A percentile compares a stretch with the other conserved stretches of the same genome.
phyloP scores from a whole-genome alignment of 768 basidiomycete genomes.

The Leucogyrophana mollusca region DNA sequence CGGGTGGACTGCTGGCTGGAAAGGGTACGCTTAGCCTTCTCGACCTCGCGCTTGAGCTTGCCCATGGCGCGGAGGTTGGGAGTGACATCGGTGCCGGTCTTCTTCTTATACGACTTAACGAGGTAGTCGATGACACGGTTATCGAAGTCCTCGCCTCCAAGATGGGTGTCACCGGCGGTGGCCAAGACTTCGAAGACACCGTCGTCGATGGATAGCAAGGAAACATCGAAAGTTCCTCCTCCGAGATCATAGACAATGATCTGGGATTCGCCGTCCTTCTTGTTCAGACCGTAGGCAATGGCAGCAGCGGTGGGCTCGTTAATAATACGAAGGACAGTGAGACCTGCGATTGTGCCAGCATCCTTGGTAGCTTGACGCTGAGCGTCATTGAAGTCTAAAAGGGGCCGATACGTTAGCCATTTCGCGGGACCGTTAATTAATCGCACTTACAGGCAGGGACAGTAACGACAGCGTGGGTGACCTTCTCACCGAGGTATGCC shows the following conservation, averaged over 20 bases:
- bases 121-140: slow-evolving; percentile 91
- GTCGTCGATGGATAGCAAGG: slow-evolving; percentile 91
- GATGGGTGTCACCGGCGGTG: slow-evolving; percentile 92
- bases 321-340: slow-evolving; percentile 94
- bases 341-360: slow-evolving; percentile 92
- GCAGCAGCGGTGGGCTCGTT: slow-evolving; percentile 98
- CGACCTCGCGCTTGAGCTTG: slow-evolving; percentile 91
- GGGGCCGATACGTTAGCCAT: too few relatives aligned
- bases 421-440: too few relatives aligned
- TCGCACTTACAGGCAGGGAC: slow-evolving; percentile 98
- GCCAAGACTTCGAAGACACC: slow-evolving; percentile 90
- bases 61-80: slow-evolving; percentile 82
- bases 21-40: slow-evolving; percentile 93
- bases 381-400: slow-evolving; percentile 92
- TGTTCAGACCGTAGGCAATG: slow-evolving; percentile 97
- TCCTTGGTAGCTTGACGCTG: slow-evolving; percentile 99
- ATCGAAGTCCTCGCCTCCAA: slow-evolving; percentile 96
- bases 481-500: slow-evolving; percentile 93
- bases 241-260: slow-evolving; percentile 99
- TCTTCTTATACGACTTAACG: slow-evolving; percentile 88
- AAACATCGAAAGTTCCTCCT: slow-evolving; percentile 99
- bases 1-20: slow-evolving; percentile 87
- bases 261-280: slow-evolving; percentile 90
- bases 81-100: slow-evolving; percentile 81
- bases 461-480: slow-evolving; percentile 97